Evolutionary conservation across 129 eudicot species (phyloP).

Genomic region (Flaveria linearis): DNA sequence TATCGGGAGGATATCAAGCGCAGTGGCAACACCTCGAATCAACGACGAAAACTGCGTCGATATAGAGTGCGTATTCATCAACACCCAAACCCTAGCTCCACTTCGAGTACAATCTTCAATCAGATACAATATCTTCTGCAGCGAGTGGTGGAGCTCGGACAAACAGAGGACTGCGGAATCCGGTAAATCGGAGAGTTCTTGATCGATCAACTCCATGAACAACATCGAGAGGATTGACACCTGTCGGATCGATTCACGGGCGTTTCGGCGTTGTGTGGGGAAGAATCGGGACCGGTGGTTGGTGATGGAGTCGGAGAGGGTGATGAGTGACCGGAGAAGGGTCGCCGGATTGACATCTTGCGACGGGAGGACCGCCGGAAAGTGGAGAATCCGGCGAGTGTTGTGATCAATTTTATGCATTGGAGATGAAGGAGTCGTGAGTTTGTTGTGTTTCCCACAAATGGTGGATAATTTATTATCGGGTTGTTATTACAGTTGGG

Average conservation of each 20-base stretch:
- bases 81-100: constrained; percentile 49
- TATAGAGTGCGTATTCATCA: constrained; percentile 60
- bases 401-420: constrained; percentile 52
- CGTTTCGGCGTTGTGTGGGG: constrained; percentile 48
- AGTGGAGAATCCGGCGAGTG: constrained; percentile 77
- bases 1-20: constrained; percentile 72
- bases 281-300: constrained; percentile 35
- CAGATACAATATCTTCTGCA: constrained; percentile 57
- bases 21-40: constrained; percentile 50
- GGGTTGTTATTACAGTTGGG: constrained; percentile 28
- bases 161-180: constrained; percentile 50
- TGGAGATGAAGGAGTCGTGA: neutral
- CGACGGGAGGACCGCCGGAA: constrained; percentile 81
- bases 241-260: constrained; percentile 64
- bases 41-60: constrained; percentile 49
- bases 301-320: constrained; percentile 46
- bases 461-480: constrained; percentile 15
- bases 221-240: constrained; percentile 50
- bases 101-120: constrained; percentile 62
- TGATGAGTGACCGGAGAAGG: constrained; percentile 61
- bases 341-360: constrained; percentile 60
- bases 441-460: constrained; percentile 1
- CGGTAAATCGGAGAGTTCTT: constrained; percentile 7
- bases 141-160: constrained; percentile 65
- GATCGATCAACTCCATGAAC: constrained; percentile 51